Evolutionary conservation across 2,329 filamentous ascomycete genomes (phyloP).

Genomic region (Ustulina deusta): DNA sequence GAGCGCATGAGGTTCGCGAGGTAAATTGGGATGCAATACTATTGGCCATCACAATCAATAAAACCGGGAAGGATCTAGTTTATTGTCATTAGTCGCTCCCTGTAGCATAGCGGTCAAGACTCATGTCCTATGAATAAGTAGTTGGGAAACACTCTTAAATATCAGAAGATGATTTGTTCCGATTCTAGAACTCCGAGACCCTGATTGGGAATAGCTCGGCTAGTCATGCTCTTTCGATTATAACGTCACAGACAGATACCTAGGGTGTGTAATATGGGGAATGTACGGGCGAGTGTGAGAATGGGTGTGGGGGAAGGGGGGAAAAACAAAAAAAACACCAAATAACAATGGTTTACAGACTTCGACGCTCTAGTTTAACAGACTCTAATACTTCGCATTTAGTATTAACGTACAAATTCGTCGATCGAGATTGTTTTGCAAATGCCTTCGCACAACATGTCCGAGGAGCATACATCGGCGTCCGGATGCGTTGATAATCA

Average conservation of each 20-base stretch:
- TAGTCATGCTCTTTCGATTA: not conserved
- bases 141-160: slow-evolving; percentile 1
- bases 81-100: not conserved
- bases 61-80: not conserved
- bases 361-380: not conserved
- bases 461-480: not conserved
- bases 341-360: not conserved
- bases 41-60: not conserved
- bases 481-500: not conserved
- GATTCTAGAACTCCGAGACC: slow-evolving; percentile 6
- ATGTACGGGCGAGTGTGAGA: not conserved
- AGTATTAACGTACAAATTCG: not conserved
- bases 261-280: not conserved
- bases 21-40: not conserved
- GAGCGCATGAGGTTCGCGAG: not conserved
- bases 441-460: slow-evolving; percentile 6
- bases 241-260: not conserved
- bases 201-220: slow-evolving; percentile 5
- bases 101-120: not conserved
- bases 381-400: not conserved
- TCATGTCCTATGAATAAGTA: not conserved
- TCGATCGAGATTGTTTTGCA: not conserved
- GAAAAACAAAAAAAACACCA: not conserved
- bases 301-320: not conserved
- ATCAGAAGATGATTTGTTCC: not conserved